Conservation (phyloP, 2,329 filamentous ascomycete species). For the Penicillium expansum region DNA sequence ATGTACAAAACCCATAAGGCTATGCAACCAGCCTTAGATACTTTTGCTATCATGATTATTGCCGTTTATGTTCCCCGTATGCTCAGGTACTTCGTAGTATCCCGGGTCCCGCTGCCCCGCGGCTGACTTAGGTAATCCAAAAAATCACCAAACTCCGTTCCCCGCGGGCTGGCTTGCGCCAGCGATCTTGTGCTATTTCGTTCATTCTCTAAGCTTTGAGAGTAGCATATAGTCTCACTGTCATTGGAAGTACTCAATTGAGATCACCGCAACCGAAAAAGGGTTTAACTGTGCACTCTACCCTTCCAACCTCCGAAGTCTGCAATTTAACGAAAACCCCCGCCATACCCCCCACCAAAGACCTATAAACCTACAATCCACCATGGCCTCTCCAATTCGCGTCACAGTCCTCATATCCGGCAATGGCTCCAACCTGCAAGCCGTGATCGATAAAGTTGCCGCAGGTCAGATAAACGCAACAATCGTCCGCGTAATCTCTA, state of each 20-base stretch:
- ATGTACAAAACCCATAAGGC: not conserved
- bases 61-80: not conserved
- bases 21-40: not conserved
- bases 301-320: not conserved
- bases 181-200: not conserved
- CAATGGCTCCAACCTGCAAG: constrained; percentile 75
- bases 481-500: constrained; percentile 64
- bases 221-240: not conserved
- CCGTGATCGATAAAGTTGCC: constrained; percentile 63
- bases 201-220: constrained; percentile 1
- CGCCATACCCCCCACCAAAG: not conserved
- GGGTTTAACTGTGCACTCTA: not conserved
- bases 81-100: no score
- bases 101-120: constrained; percentile 3
- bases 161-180: not conserved
- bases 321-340: constrained; percentile 4
- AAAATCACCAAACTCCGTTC: not conserved
- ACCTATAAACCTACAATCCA: not conserved
- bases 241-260: constrained; percentile 1
- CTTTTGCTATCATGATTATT: not conserved
- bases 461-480: constrained; percentile 49
- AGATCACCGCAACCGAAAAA: not conserved
- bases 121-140: constrained; percentile 4
- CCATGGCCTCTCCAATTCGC: constrained; percentile 42
- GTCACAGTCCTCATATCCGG: constrained; percentile 70